Conservation (phyloP, 495 filamentous ascomycete species). For the Talaromyces wortmannii region DNA sequence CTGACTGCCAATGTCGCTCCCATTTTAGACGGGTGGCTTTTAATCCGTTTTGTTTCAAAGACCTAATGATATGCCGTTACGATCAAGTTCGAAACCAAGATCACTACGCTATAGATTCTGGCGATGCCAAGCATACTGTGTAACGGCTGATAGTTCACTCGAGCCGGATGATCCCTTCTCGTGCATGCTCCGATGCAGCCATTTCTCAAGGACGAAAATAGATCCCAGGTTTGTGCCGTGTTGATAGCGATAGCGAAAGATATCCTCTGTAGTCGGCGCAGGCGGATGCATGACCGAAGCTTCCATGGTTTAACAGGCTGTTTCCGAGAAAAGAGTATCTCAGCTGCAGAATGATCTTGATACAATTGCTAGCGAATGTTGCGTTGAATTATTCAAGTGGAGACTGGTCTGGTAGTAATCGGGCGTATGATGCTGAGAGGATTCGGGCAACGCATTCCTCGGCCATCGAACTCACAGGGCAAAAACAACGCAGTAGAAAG, state of each 20-base stretch:
- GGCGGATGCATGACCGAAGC: neutral
- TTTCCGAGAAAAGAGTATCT: neutral
- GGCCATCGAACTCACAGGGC: neutral
- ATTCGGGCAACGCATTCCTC: no score
- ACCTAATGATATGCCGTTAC: conserved; percentile 9
- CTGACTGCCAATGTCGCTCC: conserved; percentile 41
- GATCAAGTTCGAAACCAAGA: neutral
- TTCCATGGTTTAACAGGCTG: neutral
- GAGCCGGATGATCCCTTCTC: conserved; percentile 15
- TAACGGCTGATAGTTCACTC: conserved; percentile 42
- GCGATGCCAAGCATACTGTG: conserved; percentile 10
- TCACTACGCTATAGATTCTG: neutral
- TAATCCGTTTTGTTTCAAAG: conserved; percentile 31
- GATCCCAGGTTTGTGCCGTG: conserved; percentile 50
- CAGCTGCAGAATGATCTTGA: neutral
- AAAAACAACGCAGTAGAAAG: neutral
- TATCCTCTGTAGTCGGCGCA: conserved; percentile 31
- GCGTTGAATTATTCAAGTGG: neutral
- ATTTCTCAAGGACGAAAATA: conserved; percentile 50
- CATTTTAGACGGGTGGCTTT: conserved; percentile 37
- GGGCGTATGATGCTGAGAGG: no score
- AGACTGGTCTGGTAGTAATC: neutral
- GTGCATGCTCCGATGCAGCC: conserved; percentile 39
- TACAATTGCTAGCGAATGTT: neutral
- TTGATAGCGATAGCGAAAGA: conserved; percentile 47